phyloP scores from a whole-genome alignment of 441 rosid genomes.

The Codiaeum variegatum region DNA sequence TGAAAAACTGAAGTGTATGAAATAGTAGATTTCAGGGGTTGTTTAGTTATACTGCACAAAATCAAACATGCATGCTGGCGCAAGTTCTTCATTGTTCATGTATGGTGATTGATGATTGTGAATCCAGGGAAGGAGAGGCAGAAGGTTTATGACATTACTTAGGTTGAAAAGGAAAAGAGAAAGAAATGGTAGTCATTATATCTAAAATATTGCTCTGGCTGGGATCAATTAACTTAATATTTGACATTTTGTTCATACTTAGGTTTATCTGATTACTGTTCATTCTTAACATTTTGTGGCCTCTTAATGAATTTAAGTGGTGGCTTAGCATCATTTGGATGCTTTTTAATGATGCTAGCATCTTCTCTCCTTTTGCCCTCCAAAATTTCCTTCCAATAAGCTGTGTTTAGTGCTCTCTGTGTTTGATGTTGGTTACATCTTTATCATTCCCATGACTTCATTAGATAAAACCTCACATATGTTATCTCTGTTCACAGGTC shows the following conservation, averaged over 20 bases:
- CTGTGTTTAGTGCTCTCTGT: not conserved
- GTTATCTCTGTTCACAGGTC: conserved; percentile 46
- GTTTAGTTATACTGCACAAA: no score
- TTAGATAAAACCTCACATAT: not conserved
- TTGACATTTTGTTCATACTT: not conserved
- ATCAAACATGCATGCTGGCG: no score
- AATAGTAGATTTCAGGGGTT: no score
- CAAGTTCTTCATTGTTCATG: no score
- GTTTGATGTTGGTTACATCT: not conserved
- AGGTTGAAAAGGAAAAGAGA: not conserved
- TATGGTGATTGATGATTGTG: no score
- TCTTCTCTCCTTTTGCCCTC: not conserved
- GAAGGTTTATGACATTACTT: not conserved
- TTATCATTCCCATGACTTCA: not conserved
- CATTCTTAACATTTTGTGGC: not conserved
- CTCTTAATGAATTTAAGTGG: not conserved
- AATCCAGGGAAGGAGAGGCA: not conserved
- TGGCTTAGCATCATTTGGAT: not conserved
- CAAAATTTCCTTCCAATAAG: not conserved
- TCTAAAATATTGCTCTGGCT: not conserved
- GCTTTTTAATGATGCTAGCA: not conserved
- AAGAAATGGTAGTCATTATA: not conserved
- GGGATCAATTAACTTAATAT: not conserved
- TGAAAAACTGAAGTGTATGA: no score
- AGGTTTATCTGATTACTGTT: not conserved